phyloP scores from a whole-genome alignment of 768 basidiomycete genomes.

The Daedaleopsis sinensis region DNA sequence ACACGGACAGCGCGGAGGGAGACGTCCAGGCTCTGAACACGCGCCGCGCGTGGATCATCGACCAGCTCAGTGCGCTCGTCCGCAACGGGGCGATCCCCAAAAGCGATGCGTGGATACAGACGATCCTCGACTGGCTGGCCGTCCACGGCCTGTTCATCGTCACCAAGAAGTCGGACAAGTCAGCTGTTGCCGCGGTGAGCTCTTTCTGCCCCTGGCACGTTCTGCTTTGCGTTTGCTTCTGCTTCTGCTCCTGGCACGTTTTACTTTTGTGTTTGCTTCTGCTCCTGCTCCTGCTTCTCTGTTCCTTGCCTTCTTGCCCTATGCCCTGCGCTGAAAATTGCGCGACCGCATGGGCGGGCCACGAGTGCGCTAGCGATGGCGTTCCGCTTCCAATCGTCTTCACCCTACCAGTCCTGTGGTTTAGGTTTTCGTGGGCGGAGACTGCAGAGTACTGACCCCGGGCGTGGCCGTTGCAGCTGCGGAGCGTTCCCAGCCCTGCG shows the following conservation, averaged over 20 bases:
- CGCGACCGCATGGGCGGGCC: no score
- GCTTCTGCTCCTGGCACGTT: not conserved
- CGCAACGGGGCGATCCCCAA: slow-evolving; percentile 82
- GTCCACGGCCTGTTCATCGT: slow-evolving; percentile 82
- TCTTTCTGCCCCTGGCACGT: not conserved
- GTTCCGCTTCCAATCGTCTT: slow-evolving; percentile 3
- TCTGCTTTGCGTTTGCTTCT: slow-evolving; percentile 1
- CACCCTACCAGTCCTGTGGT: not conserved
- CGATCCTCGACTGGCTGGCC: slow-evolving; percentile 78
- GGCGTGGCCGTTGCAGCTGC: slow-evolving; percentile 51
- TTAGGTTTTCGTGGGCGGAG: not conserved
- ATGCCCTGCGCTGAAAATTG: not conserved
- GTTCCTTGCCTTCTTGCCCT: not conserved
- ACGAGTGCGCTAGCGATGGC: not conserved
- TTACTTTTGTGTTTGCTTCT: slow-evolving; percentile 2
- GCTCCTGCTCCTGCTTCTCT: not conserved
- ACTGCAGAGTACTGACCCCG: slow-evolving; percentile 15
- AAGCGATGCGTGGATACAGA: slow-evolving; percentile 74
- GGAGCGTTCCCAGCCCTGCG: slow-evolving; percentile 59
- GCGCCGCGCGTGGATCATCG: slow-evolving; percentile 80
- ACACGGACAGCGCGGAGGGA: slow-evolving; percentile 27
- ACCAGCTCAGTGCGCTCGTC: slow-evolving; percentile 79
- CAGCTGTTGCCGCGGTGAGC: slow-evolving; percentile 57
- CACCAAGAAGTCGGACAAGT: slow-evolving; percentile 74
- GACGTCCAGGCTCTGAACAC: slow-evolving; percentile 52